Evolutionary conservation across 768 basidiomycete species (phyloP), one percentile per base, ranked within the genome.

Genomic region (Amanita pseudoporphyria): DNA sequence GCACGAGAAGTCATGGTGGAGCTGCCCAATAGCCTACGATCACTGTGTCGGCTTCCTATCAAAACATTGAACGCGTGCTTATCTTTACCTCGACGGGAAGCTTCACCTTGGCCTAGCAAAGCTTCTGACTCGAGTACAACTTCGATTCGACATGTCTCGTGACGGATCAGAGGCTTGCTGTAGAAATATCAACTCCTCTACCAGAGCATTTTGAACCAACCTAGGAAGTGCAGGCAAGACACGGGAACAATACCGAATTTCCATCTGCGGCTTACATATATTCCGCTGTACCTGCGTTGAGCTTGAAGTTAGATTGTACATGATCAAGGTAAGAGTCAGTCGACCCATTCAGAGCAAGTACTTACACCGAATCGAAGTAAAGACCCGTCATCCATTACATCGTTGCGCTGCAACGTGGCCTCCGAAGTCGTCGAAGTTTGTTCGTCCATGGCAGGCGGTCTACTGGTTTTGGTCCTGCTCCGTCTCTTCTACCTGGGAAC

Each of bases 11-110:
- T 28, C 7, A 28, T 28, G 7, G 26, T 24, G 24, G 26, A 48
- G 28, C 47, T 48, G 47, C 47, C 47, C 35, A 32, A 39, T 48
- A 48, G 30, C 47, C 47, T 48, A 48, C 47, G 16, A 39, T 48
- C 26, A 37, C 47, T 48, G 22, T 47, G 46, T 47, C 36, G 22
- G 47, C 47, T 48, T 48, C 47, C 37, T 48, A 48, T 48, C 47
- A 39, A 48, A 48, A 48, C 47, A 48, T 48, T 48, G 47, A 48
- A 38, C 37, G 26, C 38, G 31, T 38, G 18, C 47, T 48, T 48
- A 37, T 39, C 47, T 39, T 39, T 39, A 21, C 37, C 37, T 22
- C 9, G 37, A 18, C n/a, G 10, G 19, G n/a, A n/a, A 39, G 26
- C 26, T 7, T 28, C n/a, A 37, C 24, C 9, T 19, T 33, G 30